These are phyloP conservation scores for Zoysia matrella DNA, from an alignment of 202 grass and related monocot genomes.

Conservation along the genomic window DNA sequence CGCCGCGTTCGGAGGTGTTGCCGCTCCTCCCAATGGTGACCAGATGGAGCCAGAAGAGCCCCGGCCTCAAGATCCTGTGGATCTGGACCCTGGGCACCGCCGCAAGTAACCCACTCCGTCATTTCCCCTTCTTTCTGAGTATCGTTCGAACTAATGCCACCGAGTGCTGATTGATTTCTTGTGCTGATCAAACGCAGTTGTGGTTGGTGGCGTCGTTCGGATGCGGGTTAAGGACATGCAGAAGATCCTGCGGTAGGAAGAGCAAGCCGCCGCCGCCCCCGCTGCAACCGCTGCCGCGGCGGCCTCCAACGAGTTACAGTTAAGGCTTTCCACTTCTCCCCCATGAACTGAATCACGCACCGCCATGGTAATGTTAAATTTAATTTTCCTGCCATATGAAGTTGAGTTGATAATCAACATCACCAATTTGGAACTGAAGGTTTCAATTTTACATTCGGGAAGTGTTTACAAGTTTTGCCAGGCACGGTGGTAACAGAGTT, in stretches of 20 bases:
- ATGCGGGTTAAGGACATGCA: slow-evolving; percentile 76
- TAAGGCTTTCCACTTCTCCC: background rate
- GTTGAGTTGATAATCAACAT: background rate
- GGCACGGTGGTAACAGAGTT: background rate
- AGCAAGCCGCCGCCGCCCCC: slow-evolving; percentile 32
- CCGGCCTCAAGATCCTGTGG: slow-evolving; percentile 95
- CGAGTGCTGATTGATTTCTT: background rate
- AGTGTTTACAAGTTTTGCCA: background rate
- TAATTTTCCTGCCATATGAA: background rate
- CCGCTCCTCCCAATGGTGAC: slow-evolving; percentile 65
- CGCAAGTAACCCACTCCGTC: slow-evolving; percentile 43
- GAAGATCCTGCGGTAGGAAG: slow-evolving; percentile 67
- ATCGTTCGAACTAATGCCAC: background rate
- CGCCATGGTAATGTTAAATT: no score
- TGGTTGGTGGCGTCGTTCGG: slow-evolving; percentile 67
- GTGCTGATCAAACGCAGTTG: slow-evolving; percentile 46
- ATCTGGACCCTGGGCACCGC: slow-evolving; percentile 87
- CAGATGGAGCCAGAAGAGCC: slow-evolving; percentile 90
- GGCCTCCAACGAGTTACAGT: slow-evolving; percentile 47
- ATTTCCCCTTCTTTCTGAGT: background rate
- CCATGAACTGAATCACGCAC: background rate
- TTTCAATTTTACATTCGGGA: background rate
- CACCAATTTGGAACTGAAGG: background rate
- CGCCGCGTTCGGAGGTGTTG: background rate
- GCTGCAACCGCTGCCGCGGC: background rate